phyloP scores from a whole-genome alignment of 441 rosid species.

The Adansonia gregorii region DNA sequence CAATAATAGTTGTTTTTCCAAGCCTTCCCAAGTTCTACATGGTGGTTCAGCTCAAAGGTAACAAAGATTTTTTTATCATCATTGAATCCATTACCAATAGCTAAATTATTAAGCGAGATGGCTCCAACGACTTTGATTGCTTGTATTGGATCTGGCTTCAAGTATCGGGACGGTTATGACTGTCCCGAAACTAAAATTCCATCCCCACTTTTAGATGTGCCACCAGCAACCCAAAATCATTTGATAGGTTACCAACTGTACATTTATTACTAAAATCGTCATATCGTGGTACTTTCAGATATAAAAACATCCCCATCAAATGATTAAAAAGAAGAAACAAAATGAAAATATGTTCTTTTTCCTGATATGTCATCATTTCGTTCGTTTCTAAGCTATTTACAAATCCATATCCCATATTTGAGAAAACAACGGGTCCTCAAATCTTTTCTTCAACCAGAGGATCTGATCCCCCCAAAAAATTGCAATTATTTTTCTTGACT shows the following conservation, averaged over 20 bases:
- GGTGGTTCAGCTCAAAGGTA: too few relatives aligned
- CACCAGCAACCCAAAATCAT: too few relatives aligned
- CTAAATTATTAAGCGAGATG: too few relatives aligned
- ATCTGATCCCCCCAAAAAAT: not conserved
- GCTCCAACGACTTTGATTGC: not conserved
- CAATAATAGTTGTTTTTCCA: too few relatives aligned
- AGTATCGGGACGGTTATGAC: not conserved
- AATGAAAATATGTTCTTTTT: not conserved
- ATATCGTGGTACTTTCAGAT: too few relatives aligned
- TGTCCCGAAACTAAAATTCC: not conserved
- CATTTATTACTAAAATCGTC: too few relatives aligned
- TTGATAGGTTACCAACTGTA: too few relatives aligned
- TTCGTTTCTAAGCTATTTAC: slow-evolving; percentile 16
- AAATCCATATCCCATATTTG: not conserved
- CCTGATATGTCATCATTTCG: slow-evolving; percentile 4
- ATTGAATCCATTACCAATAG: too few relatives aligned
- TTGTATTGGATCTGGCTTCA: not conserved
- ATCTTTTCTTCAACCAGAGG: slow-evolving; percentile 15
- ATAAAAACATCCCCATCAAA: not conserved
- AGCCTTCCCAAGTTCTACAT: too few relatives aligned
- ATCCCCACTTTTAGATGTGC: too few relatives aligned
- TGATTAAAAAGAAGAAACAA: not conserved
- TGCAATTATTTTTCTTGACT: slow-evolving; percentile 29
- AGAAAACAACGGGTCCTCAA: not conserved
- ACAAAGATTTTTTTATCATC: too few relatives aligned